These are phyloP conservation scores for Flaveria brownii DNA, from an alignment of 129 eudicot genomes.

Conservation along the genomic window DNA sequence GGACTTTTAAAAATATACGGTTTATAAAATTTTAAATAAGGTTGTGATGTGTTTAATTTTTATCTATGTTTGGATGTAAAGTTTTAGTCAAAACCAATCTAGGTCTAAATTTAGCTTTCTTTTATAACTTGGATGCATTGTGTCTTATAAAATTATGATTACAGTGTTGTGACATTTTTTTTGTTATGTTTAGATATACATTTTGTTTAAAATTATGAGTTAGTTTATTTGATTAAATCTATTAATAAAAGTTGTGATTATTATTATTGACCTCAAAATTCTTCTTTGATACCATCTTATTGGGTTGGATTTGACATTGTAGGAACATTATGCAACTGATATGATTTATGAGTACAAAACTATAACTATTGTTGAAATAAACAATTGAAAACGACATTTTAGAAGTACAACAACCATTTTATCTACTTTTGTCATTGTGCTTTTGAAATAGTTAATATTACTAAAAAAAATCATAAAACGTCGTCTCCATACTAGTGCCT, in stretches of 20 bases:
- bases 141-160: no score
- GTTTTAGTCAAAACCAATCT: no score
- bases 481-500: neutral
- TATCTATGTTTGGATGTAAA: no score
- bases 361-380: neutral
- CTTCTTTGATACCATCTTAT: neutral
- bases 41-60: no score
- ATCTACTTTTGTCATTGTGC: neutral
- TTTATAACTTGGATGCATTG: no score
- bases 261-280: neutral
- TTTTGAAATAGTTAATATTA: neutral
- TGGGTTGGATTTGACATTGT: neutral
- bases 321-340: neutral
- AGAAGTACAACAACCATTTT: neutral
- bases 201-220: no score
- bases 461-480: neutral
- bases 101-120: no score
- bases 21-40: no score
- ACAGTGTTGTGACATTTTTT: no score
- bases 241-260: no score
- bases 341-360: neutral
- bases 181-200: no score
- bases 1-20: no score
- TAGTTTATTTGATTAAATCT: neutral
- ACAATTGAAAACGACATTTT: neutral